These are phyloP conservation scores for Uronychia setigera DNA, from an alignment of 73 alveolate genomes.

Conservation along the genomic window DNA sequence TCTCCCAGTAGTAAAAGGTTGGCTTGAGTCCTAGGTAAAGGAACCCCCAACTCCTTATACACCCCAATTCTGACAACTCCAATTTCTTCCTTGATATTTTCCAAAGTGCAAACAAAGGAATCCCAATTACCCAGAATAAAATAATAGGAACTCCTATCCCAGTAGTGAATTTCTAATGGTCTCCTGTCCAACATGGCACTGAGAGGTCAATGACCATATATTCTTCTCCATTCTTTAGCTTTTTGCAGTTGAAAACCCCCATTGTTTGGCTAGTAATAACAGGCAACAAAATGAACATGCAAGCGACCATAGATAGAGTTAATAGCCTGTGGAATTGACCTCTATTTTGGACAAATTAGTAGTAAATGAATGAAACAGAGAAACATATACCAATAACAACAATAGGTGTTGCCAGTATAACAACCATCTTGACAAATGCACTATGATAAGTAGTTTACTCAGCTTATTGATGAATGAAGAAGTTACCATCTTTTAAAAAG, in stretches of 20 bases:
- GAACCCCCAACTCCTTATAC: too few species aligned
- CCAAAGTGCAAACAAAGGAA: too few species aligned
- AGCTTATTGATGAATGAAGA: neutral
- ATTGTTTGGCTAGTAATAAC: slow-evolving; percentile 27
- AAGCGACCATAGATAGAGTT: slow-evolving; percentile 23
- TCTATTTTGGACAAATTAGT: slow-evolving; percentile 14
- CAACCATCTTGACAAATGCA: slow-evolving; percentile 2
- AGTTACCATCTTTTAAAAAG: neutral
- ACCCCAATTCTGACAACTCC: too few species aligned
- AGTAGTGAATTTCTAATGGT: slow-evolving; percentile 22
- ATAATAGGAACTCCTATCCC: slow-evolving; percentile 39
- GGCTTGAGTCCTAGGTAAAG: slow-evolving; percentile 36
- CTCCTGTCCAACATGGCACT: slow-evolving; percentile 33
- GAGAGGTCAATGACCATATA: too few species aligned
- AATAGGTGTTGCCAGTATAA: slow-evolving; percentile 1
- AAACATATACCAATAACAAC: neutral
- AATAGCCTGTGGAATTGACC: neutral
- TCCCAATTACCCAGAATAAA: slow-evolving; percentile 49
- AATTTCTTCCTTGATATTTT: too few species aligned
- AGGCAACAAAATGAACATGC: slow-evolving; percentile 45
- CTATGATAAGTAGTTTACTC: neutral
- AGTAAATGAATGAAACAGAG: neutral
- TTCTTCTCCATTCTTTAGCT: slow-evolving; percentile 2
- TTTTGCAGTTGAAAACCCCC: slow-evolving; percentile 43
- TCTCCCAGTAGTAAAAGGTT: slow-evolving; percentile 53